Evolutionary conservation across 352 stramenopile genomes (phyloP), one percentile per base, ranked within the genome.

Genomic region (Phytophthora hybrid): DNA sequence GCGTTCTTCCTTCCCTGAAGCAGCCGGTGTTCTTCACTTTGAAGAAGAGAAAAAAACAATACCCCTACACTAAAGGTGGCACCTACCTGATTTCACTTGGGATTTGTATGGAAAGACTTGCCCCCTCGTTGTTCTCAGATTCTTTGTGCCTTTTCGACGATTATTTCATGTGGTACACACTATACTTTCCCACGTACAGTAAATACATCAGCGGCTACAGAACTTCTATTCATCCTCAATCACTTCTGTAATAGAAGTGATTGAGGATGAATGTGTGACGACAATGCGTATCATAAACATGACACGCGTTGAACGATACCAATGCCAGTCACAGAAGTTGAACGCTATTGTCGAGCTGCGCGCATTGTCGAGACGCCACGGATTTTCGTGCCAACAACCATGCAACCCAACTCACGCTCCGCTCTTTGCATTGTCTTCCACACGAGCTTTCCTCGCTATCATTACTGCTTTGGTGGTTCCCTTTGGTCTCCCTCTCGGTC

Each of bases 51-150:
- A 69, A 31, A 72, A 56, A 46, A 46, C 13, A 61, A 14, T 49
- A 63, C 51, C 70, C 74, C 69, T 44, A 84, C 69, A 72, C 61
- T 84, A 47, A 26, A 52, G 51, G 77, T 77, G 10, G 1, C 47
- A 72, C 57, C 59, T 80, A 74, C 41, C 56, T 49, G n/a, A 39
- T 64, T 79, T 66, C 0, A 69, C 77, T 74, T 59, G 26, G 1
- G 4, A 6, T 82, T 83, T 86, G 77, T 86, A 88, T 59, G 60
- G 0, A 2, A 9, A 10, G 29, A 23, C 1, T 10, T 0, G 32
- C 31, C 54, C 54, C 63, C 52, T 31, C 31, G 16, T 11, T 68
- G 11, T 69, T 73, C 64, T 76, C 52, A 73, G 63, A 74, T 76
- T 58, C 18, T 64, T 7, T 70, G 61, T 63, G 68, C 1, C 69